phyloP scores from a whole-genome alignment of 139 green algal species.

The Raphidocelis subcapitata region DNA sequence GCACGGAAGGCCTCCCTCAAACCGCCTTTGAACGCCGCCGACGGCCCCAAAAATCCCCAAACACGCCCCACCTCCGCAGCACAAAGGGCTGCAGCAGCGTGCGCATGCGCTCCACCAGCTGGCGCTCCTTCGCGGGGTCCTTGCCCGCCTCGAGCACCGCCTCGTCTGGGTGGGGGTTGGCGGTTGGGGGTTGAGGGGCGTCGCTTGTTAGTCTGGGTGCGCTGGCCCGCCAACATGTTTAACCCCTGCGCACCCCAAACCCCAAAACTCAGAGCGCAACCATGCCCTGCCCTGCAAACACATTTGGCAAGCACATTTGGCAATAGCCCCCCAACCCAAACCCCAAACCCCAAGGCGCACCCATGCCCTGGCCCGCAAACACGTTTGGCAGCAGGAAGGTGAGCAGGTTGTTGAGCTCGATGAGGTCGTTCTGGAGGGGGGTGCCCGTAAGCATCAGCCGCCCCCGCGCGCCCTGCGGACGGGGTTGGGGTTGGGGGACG shows the following conservation, averaged over 20 bases:
- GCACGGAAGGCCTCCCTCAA: too few species aligned
- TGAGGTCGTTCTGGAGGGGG: conserved; percentile 90
- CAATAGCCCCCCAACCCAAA: too few species aligned
- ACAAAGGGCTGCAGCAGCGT: conserved; percentile 87
- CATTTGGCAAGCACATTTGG: too few species aligned
- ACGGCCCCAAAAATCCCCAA: too few species aligned
- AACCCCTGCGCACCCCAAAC: too few species aligned
- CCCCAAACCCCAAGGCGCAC: neutral
- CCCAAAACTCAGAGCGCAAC: neutral
- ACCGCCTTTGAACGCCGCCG: too few species aligned
- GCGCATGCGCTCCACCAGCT: conserved; percentile 80
- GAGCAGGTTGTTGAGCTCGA: conserved; percentile 88
- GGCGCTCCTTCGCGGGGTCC: conserved; percentile 52
- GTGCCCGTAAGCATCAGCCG: conserved; percentile 86
- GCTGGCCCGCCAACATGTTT: too few species aligned
- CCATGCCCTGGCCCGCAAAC: conserved; percentile 37
- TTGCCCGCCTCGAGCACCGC: conserved; percentile 5
- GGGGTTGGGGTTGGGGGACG: conserved; percentile 2
- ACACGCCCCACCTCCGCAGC: too few species aligned
- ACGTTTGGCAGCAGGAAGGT: conserved; percentile 86
- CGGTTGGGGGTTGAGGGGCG: too few species aligned
- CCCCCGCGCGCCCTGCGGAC: conserved; percentile 37
- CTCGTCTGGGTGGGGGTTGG: neutral
- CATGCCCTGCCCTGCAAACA: too few species aligned
- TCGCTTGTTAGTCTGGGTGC: too few species aligned